Percentiles rank a stretch among this genome's conserved stretches.
phyloP scores from a whole-genome alignment of 345 rosid genomes.

The Citrus glauca region DNA sequence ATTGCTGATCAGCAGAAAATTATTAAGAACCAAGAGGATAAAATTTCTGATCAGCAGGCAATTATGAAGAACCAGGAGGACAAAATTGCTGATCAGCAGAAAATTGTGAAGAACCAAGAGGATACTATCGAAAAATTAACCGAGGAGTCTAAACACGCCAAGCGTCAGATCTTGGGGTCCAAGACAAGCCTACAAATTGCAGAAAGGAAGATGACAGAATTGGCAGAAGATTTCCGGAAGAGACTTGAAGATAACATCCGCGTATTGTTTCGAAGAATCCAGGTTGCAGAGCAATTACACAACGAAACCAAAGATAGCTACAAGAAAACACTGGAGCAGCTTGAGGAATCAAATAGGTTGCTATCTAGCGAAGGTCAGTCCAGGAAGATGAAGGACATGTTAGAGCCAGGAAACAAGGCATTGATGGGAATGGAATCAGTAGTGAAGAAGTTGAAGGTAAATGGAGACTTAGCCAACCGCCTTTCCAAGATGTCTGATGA shows the following conservation, averaged over 20 bases:
- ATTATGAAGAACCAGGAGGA: slow-evolving; percentile 31
- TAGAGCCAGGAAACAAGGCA: slow-evolving; percentile 22
- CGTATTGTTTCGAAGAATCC: slow-evolving; percentile 54
- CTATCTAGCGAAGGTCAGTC: slow-evolving; percentile 31
- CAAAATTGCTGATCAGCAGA: slow-evolving; percentile 29
- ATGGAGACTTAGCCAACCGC: slow-evolving; percentile 27
- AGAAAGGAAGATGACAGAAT: slow-evolving; percentile 65
- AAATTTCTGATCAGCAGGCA: slow-evolving; percentile 27
- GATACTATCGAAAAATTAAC: slow-evolving; percentile 25
- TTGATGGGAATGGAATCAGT: slow-evolving; percentile 30
- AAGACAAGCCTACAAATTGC: slow-evolving; percentile 27
- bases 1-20: slow-evolving; percentile 31
- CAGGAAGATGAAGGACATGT: slow-evolving; percentile 29
- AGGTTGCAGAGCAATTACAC: slow-evolving; percentile 69
- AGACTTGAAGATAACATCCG: slow-evolving; percentile 64
- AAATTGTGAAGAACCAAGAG: slow-evolving; percentile 29
- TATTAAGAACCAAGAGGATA: slow-evolving; percentile 29
- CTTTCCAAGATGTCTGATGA: slow-evolving; percentile 39
- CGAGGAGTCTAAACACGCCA: slow-evolving; percentile 36
- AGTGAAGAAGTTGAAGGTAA: slow-evolving; percentile 31
- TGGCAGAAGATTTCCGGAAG: slow-evolving; percentile 55
- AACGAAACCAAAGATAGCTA: slow-evolving; percentile 49
- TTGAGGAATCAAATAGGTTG: slow-evolving; percentile 31
- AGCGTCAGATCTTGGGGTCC: slow-evolving; percentile 37
- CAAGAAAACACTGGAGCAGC: slow-evolving; percentile 28